A percentile compares a stretch with the other conserved stretches of the same genome.
These are phyloP conservation scores for Xanthoconium stramineum DNA, from an alignment of 768 basidiomycete genomes.

Conservation along the genomic window DNA sequence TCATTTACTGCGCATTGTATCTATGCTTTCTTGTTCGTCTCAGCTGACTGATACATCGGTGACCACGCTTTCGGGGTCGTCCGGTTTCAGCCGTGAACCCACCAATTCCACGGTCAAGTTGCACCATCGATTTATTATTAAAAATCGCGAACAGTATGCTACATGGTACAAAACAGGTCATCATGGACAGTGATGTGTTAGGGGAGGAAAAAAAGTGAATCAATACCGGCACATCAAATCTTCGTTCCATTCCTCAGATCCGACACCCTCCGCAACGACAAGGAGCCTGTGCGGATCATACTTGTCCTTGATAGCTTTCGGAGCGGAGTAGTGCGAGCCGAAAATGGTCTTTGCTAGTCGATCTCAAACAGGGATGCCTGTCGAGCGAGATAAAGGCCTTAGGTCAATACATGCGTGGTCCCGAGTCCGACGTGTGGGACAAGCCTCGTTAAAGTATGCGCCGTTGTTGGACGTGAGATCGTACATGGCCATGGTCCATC, in stretches of 20 bases:
- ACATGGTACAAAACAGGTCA: neutral
- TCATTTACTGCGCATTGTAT: no score
- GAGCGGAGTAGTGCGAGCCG: slow-evolving; percentile 39
- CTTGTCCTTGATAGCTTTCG: slow-evolving; percentile 40
- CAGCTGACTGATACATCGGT: no score
- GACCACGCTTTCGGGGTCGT: no score
- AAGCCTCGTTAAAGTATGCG: slow-evolving; percentile 49
- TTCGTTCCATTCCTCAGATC: slow-evolving; percentile 25
- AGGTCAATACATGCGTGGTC: no score
- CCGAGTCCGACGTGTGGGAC: neutral
- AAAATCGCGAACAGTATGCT: no score
- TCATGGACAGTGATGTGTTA: neutral
- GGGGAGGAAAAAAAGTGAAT: neutral
- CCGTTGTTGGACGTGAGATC: slow-evolving; percentile 34
- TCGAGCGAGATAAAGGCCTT: no score
- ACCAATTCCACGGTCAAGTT: no score
- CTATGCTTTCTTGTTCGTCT: no score
- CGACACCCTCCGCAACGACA: slow-evolving; percentile 15
- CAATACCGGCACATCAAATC: slow-evolving; percentile 12
- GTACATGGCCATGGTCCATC: slow-evolving; percentile 25
- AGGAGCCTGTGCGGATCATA: slow-evolving; percentile 14
- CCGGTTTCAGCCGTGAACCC: no score
- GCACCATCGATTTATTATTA: no score
- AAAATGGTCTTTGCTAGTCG: slow-evolving; percentile 43
- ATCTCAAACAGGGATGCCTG: slow-evolving; percentile 44